Conservation (phyloP, 345 rosid genomes). For the Carallia brachiata region DNA sequence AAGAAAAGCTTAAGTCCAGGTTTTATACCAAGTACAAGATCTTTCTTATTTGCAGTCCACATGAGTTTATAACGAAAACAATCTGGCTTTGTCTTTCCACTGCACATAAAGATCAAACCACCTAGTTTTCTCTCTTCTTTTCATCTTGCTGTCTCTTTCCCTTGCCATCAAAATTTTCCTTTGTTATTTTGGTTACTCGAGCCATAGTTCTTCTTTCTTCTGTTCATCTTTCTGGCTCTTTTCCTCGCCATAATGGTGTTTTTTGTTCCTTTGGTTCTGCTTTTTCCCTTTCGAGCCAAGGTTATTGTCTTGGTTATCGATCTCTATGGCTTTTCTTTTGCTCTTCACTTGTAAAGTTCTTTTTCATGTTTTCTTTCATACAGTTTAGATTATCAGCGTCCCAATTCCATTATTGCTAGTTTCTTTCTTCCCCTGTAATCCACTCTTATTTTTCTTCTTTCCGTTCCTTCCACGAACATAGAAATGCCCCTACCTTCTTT, state of each 20-base stretch:
- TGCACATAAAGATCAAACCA: conserved; percentile 97
- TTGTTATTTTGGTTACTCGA: not conserved
- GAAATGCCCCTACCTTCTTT: conserved; percentile 26
- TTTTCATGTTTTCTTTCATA: conserved; percentile 25
- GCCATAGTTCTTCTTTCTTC: conserved; percentile 18
- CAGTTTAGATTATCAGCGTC: conserved; percentile 23
- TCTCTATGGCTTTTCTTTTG: conserved; percentile 18
- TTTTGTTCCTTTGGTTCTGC: conserved; percentile 17
- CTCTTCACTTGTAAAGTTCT: conserved; percentile 13
- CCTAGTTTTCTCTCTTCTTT: conserved; percentile 44
- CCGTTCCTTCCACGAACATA: conserved; percentile 15
- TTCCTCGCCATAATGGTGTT: conserved; percentile 11
- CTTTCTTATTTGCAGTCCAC: conserved; percentile 64
- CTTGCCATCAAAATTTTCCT: conserved; percentile 20
- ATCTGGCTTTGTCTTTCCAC: conserved; percentile 82
- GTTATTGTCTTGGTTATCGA: conserved; percentile 18
- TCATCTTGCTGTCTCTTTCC: conserved; percentile 14
- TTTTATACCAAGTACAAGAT: conserved; percentile 56
- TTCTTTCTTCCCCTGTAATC: conserved; percentile 15
- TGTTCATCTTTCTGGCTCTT: conserved; percentile 12
- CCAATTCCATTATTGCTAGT: conserved; percentile 10
- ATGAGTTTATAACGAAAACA: conserved; percentile 71
- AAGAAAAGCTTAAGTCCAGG: conserved; percentile 86
- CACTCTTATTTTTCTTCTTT: conserved; percentile 23
- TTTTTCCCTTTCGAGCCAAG: conserved; percentile 14